Evolutionary conservation across 139 green algal species (phyloP).

Genomic region (Deuterostichococcus epilithicus): DNA sequence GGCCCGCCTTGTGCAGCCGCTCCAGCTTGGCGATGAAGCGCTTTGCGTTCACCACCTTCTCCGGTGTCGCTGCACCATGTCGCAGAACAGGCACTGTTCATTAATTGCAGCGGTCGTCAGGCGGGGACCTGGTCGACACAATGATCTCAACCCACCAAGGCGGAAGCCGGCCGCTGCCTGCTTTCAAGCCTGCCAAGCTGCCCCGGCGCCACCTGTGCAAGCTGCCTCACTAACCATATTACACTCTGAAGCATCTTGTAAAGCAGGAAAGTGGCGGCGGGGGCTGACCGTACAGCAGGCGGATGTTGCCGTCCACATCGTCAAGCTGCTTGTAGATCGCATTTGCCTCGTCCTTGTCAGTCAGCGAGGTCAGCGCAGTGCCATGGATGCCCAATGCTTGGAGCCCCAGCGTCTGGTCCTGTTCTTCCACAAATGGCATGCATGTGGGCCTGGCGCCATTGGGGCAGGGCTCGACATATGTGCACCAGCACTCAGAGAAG

Average conservation of each 20-base stretch:
- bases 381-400: constrained; percentile 30
- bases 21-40: constrained; percentile 54
- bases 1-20: constrained; percentile 44
- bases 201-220: too few species aligned
- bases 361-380: constrained; percentile 50
- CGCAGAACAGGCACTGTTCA: too few species aligned
- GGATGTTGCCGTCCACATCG: constrained; percentile 2
- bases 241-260: too few species aligned
- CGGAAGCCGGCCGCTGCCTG: too few species aligned
- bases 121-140: too few species aligned
- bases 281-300: constrained; percentile 33
- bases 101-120: too few species aligned
- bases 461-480: neutral
- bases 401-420: constrained; percentile 34
- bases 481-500: too few species aligned
- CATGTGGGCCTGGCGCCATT: neutral
- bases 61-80: constrained; percentile 31
- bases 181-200: too few species aligned
- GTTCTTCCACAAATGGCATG: neutral
- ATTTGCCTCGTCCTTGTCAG: constrained; percentile 49
- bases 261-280: too few species aligned
- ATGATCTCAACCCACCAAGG: too few species aligned
- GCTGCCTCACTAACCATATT: too few species aligned
- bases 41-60: constrained; percentile 38
- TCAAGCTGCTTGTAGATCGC: constrained; percentile 30